A percentile compares a stretch with the other conserved stretches of the same genome.
Evolutionary conservation across 2,329 filamentous ascomycete genomes (phyloP).

Genomic region (Periglandula ipomoeae): DNA sequence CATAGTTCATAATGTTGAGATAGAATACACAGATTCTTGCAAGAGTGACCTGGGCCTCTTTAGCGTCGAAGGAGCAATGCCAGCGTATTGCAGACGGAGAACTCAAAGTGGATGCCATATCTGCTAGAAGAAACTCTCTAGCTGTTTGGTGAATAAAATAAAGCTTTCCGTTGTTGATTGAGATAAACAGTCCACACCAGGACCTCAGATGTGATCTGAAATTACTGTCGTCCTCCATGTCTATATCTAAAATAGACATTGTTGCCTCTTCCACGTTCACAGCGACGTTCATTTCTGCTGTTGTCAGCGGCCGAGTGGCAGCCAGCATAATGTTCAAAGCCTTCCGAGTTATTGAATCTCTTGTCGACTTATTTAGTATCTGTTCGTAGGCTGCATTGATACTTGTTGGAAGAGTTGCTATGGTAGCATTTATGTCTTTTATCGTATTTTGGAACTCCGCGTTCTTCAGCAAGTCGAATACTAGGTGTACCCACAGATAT

Average conservation of each 20-base stretch:
- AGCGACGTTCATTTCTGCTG: too few species aligned
- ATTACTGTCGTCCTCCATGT: too few species aligned
- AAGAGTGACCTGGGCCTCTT: too few species aligned
- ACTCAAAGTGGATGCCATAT: slow-evolving; percentile 6
- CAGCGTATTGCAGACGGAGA: slow-evolving; percentile 1
- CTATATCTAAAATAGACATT: too few species aligned
- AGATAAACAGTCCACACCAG: slow-evolving; percentile 22
- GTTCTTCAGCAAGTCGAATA: too few species aligned
- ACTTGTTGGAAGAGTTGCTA: slow-evolving; percentile 12
- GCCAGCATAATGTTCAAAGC: not conserved
- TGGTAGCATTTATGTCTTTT: too few species aligned
- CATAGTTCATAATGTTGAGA: too few species aligned
- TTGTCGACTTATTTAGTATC: not conserved
- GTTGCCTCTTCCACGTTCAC: too few species aligned
- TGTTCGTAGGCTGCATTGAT: not conserved
- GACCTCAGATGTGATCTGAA: too few species aligned
- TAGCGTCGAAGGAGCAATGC: not conserved
- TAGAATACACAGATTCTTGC: too few species aligned
- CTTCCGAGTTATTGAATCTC: not conserved
- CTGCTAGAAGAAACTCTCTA: slow-evolving; percentile 20
- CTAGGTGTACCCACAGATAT: slow-evolving; percentile 28
- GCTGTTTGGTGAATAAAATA: slow-evolving; percentile 25
- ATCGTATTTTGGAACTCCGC: too few species aligned
- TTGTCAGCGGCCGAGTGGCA: not conserved
- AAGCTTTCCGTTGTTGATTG: slow-evolving; percentile 16